Evolutionary conservation across 441 rosid genomes (phyloP), one percentile per base, ranked within the genome.

Genomic region (Adansonia grandidieri): DNA sequence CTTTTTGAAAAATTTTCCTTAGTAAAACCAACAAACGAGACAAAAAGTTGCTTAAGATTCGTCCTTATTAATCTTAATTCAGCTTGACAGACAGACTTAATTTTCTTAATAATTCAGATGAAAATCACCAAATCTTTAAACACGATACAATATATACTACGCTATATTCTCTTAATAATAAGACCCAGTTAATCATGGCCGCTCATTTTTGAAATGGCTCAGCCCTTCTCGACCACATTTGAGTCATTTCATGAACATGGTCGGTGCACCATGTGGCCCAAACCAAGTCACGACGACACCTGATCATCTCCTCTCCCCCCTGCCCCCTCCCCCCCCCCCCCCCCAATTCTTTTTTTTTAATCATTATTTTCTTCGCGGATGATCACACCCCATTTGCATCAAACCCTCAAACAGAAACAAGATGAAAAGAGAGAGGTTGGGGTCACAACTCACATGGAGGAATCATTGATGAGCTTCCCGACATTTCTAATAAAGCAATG

Each of bases 381-480:
- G 78, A 22, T 57, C 79, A 37, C 40, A 1, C 40, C 40, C 40
- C 40, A 37, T 37, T 37, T 37, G 40, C 71, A 58, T 77, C 71
- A 7, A 9, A 13, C 20, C 19, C 17, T 17, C 19, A 14, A 32
- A 32, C 65, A 19, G 9, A 45, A 9, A 48, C 2, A 54, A 58
- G 9, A 24, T 15, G 8, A 37, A 22, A 15, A 14, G 48, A 10
- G 64, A 22, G 19, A 14, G 48, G 72, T 32, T 17, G 54, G 56
- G 32, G 63, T 80, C 81, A 82, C 83, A 80, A 66, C n/a, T 69
- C 73, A 47, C 73, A 69, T 84, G 87, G 81, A 82, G 44, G 82
- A 81, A 79, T 85, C 86, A 89, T 87, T 88, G 78, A 85, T 87
- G 81, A 61, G 82, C 83, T 78, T 84, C 90, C 77, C 51, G 93